Evolutionary conservation across 1,284 basidiomycete genomes (phyloP), one percentile per base, ranked within the genome.

Genomic region (Fomitopsis betulina): DNA sequence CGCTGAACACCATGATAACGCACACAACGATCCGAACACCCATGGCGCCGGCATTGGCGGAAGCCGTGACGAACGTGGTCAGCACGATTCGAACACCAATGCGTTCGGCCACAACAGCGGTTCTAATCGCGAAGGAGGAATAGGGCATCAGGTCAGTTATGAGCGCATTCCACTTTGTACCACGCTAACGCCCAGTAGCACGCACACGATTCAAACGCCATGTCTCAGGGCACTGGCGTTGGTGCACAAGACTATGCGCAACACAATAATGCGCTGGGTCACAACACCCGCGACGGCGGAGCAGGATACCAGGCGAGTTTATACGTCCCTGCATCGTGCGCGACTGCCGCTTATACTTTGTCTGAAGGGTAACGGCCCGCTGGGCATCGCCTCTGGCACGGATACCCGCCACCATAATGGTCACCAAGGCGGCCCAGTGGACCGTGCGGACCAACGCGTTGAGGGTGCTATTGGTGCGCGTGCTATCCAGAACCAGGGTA

Each of bases 391-490:
- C 12, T 10, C 35, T 35, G 39, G 15, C 7, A 15, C 49, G n/a
- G 49, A 27, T 32, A 33, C 49, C 10, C 27, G 32, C 12, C 49
- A 37, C n/a, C 30, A 51, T 32, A 3, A 27, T 12, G 32, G 49
- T 1, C 30, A 51, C 35, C 30, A 51, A 17, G 32, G 35, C 17
- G 32, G 49, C 8, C 25, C 23, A 6, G 49, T 51, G 32, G 35
- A 51, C 17, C 49, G 49, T 61, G 70, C 80, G 27, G 81, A 84
- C 67, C 74, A 76, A 6, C 77, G 75, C 6, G 65, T 81, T 32
- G 83, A 82, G 5, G 64, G 72, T 8, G 58, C 79, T 43, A 66
- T 84, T 45, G 79, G 82, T 27, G 81, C 78, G 64, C 72, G 74
- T 43, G 70, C 76, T 0, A 69, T 84, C 42, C 80, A 81, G 63